Base-by-base conservation (phyloP, 148 eudicot species). In the Rhododendron griersonianum region DNA sequence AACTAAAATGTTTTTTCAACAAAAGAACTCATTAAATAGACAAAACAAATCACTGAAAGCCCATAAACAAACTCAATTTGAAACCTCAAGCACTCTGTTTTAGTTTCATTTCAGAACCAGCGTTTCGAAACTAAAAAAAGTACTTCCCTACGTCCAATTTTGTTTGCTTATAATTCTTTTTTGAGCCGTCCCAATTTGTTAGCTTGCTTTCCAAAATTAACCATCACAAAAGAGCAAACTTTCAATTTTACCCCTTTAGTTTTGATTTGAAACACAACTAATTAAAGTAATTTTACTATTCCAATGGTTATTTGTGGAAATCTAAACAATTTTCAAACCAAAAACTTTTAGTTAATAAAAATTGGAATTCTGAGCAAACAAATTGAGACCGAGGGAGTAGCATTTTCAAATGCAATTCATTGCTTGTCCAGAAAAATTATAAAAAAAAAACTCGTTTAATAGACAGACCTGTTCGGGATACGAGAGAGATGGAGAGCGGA, bases 401-500 rank as follows among this genome's bases (percentile, higher is more conserved):
- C 61, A 55, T 55, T 55, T 55, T 65, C 30, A 21, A 61, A 61
- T 61, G n/a, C n/a, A 7, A 61, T 19, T 61, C 57, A 53, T 61
- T 61, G 21, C 8, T 61, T 61, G 9, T 21, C 67, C 28, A 65
- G 51, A 50, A 19, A 81, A 23, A 2, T 13, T 15, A 2, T 1
- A 0, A 0, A 2, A 8, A 50, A 15, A 35, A 81, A 3, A 30
- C 57, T 9, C 11, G 35, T 16, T 10, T 16, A 16, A 82, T 6
- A 9, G 75, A 81, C 48, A 2, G 35, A 95, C 97, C 97, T 88
- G 98, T 86, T 63, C 84, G 85, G 3, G 98, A 91, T 1, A 95
- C 9, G 25, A 92, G 41, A 19, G 88, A 88, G 19, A 93, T 90
- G 83, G 88, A 78, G 30, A 92, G 45, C 3, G 99, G 99, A 47